Conservation (phyloP, 163 green algal genomes). For the Coccomyxa subellipsoidea region DNA sequence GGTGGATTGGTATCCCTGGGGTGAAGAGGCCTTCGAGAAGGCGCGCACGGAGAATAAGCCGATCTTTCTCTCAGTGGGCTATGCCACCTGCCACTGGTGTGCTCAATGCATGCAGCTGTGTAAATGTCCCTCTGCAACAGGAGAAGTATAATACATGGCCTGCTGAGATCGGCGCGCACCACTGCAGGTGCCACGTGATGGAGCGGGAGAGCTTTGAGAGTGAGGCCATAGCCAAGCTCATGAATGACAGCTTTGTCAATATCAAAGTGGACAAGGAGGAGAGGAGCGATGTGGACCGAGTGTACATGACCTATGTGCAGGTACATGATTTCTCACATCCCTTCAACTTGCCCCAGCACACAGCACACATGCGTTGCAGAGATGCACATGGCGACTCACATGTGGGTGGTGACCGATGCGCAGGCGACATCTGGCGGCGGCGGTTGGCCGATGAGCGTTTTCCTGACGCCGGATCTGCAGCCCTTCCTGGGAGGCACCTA, state of each 20-base stretch:
- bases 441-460: conserved; percentile 62
- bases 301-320: conserved; percentile 43
- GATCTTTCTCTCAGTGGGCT: conserved; percentile 87
- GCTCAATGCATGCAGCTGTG: not conserved
- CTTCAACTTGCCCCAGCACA: no score
- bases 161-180: not conserved
- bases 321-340: not conserved
- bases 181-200: conserved; percentile 79
- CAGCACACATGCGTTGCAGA: no score
- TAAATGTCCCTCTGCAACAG: not conserved
- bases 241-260: conserved; percentile 80
- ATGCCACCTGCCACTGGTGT: conserved; percentile 90
- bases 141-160: not conserved
- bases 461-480: conserved; percentile 55
- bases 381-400: not conserved
- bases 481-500: conserved; percentile 53
- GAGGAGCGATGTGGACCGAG: conserved; percentile 82
- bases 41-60: conserved; percentile 49
- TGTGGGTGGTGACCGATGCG: not conserved
- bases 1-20: conserved; percentile 90
- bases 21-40: conserved; percentile 74
- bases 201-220: conserved; percentile 85
- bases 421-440: conserved; percentile 8
- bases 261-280: conserved; percentile 89
- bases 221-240: conserved; percentile 58